Conservation (phyloP, 805 yeast genomes). For the Candida golubevii region DNA sequence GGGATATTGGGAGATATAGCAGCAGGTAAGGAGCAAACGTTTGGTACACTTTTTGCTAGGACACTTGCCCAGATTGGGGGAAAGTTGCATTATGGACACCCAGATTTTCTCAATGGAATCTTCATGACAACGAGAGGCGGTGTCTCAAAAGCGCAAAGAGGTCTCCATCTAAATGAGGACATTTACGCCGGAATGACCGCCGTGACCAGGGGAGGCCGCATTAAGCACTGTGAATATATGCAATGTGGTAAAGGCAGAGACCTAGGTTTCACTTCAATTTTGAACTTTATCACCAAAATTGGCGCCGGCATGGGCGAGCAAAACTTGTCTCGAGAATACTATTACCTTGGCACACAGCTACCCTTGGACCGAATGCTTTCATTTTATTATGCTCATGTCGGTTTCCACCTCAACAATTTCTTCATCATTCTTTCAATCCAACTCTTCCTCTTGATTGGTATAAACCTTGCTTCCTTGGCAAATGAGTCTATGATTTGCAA, state of each 20-base stretch:
- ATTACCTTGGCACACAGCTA: constrained; percentile 73
- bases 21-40: constrained; percentile 87
- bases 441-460: constrained; percentile 63
- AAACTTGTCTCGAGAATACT: constrained; percentile 79
- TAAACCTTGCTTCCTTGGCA: constrained; percentile 68
- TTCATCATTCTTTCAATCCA: constrained; percentile 75
- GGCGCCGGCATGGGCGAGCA: constrained; percentile 96
- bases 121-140: constrained; percentile 87
- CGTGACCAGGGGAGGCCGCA: constrained; percentile 77
- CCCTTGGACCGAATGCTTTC: constrained; percentile 79
- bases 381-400: constrained; percentile 82
- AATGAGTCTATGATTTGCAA: constrained; percentile 67
- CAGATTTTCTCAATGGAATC: constrained; percentile 72
- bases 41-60: constrained; percentile 81
- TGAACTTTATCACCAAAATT: constrained; percentile 81
- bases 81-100: constrained; percentile 84
- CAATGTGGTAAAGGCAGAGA: constrained; percentile 93
- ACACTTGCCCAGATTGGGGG: constrained; percentile 83
- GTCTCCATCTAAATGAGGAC: constrained; percentile 82
- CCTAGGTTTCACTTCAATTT: constrained; percentile 80
- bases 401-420: constrained; percentile 78
- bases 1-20: constrained; percentile 88
- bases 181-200: constrained; percentile 88
- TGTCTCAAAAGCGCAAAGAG: constrained; percentile 82
- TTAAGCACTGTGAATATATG: constrained; percentile 81